Evolutionary conservation across 495 filamentous ascomycete species (phyloP), one percentile per base, ranked within the genome.

Genomic region (Halenospora varia): DNA sequence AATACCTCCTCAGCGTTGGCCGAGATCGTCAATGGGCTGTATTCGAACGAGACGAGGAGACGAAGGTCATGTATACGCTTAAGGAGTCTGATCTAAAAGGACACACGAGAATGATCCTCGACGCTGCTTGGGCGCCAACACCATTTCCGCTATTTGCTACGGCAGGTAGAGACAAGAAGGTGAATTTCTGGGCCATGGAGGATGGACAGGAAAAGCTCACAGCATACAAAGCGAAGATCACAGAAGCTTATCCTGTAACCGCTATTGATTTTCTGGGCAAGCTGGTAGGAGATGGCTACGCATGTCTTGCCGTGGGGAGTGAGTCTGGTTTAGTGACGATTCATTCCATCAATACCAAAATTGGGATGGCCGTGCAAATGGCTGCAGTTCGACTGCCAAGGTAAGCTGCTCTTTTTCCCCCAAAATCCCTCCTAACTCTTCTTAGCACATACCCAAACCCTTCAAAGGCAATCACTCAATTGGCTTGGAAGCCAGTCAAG

Each of bases 11-110:
- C 3, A 96, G 92, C 62, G 92, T 96, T 11, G 93, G 93, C 2
- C 79, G 95, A 56, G 94, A 99, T 66, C 75, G 94, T 39, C 88
- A 92, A 67, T 97, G 93, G 93, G 84, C 82, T 0, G 75, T 97
- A 8, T 97, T 90, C 62, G 68, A 82, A 35, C 42, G 57, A 20
- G 62, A 35, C n/a, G 40, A 18, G 52, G 65, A 57, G 23, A 66
- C 68, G 8, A 75, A 68, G 2, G 67, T 59, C 0, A 60, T 51
- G 10, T 96, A 88, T 56, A 72, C 67, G 42, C 71, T 87, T 2
- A 57, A 77, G 17, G 70, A 82, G 45, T 75, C 81, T 8, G 89
- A 94, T 60, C 81, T 85, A 1, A 96, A 94, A 72, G 92, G 87
- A 1, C 94, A 99, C 70, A 77, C 87, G 18, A 75, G 94, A 53